Conservation (phyloP, 139 green algal species). For the Ettlia oleoabundans region DNA sequence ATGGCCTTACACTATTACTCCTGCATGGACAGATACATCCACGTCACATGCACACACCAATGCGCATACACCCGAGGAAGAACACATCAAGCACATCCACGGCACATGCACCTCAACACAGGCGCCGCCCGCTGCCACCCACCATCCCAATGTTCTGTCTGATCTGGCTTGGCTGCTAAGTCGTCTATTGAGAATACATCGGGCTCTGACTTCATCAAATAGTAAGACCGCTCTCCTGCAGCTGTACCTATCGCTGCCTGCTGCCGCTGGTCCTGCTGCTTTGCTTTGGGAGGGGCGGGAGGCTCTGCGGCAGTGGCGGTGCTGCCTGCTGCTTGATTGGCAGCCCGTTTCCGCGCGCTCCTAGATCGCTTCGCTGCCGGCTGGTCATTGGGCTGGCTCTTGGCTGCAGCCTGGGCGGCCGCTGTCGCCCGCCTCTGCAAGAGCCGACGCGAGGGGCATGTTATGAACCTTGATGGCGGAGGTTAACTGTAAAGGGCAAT, state of each 20-base stretch:
- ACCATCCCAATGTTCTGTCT: constrained; percentile 72
- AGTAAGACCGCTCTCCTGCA: not conserved
- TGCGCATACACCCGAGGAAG: no score
- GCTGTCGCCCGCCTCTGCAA: not conserved
- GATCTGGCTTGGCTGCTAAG: constrained; percentile 38
- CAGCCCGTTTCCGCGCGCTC: not conserved
- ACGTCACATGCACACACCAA: no score
- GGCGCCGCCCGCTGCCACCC: not conserved
- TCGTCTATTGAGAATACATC: constrained; percentile 73
- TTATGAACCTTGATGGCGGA: no score
- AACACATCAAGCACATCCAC: no score
- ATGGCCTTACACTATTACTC: not conserved
- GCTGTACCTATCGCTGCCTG: not conserved
- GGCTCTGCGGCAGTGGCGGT: not conserved
- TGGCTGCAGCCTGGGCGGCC: not conserved
- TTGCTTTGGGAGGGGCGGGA: not conserved
- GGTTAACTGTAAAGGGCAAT: no score
- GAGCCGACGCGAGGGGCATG: no score
- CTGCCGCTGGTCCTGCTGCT: not conserved
- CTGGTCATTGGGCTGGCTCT: no score
- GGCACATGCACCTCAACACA: no score
- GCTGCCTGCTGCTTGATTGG: not conserved
- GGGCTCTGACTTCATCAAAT: constrained; percentile 57
- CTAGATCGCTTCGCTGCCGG: not conserved
- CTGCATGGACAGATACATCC: no score